Conservation (phyloP, 306 rosid species). For the Gastrolobium bilobum region DNA sequence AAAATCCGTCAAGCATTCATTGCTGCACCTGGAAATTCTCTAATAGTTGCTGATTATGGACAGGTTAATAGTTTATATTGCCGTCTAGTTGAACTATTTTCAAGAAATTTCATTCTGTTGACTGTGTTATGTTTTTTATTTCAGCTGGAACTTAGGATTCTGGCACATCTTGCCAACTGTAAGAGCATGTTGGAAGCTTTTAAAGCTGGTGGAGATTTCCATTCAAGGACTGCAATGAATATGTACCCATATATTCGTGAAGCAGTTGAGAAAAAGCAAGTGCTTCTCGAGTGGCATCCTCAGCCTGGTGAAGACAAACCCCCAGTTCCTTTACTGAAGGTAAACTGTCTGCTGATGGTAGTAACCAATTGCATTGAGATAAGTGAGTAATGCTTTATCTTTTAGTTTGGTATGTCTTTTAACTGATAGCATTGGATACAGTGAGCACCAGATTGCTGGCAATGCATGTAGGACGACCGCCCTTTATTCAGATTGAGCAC, state of each 20-base stretch:
- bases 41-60: constrained; percentile 97
- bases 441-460: background rate
- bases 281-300: constrained; percentile 96
- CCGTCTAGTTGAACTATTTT: constrained; percentile 31
- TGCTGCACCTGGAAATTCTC: constrained; percentile 92
- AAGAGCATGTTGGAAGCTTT: constrained; percentile 97
- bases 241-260: constrained; percentile 95
- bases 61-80: constrained; percentile 68
- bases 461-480: constrained; percentile 17
- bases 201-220: constrained; percentile 97
- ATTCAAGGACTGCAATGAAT: constrained; percentile 98
- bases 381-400: constrained; percentile 1
- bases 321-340: constrained; percentile 95
- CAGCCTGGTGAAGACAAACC: constrained; percentile 96
- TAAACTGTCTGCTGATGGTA: constrained; percentile 44
- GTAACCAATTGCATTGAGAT: constrained; percentile 19
- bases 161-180: constrained; percentile 94
- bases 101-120: constrained; percentile 42
- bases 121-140: constrained; percentile 54
- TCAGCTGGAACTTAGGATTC: constrained; percentile 97
- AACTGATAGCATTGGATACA: background rate
- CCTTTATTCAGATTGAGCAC: background rate
- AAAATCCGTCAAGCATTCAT: constrained; percentile 96
- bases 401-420: constrained; percentile 13
- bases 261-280: constrained; percentile 77